Base-by-base conservation (phyloP, 176 grass and related monocot species). In the Dendrocalamus sinicus region DNA sequence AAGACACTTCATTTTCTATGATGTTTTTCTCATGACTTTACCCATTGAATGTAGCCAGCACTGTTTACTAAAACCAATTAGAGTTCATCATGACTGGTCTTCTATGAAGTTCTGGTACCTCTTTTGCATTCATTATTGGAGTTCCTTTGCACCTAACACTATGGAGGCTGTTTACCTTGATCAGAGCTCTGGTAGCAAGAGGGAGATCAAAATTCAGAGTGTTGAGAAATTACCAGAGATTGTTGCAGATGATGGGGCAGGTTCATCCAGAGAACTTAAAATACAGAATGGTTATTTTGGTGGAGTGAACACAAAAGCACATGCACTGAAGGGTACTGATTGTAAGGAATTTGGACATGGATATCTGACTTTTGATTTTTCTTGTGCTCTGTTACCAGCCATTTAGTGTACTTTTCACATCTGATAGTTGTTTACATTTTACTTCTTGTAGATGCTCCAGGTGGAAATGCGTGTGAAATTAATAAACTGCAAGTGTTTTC, bases 181-280 rank as follows among this genome's bases (percentile, higher is more conserved):
- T 61, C 90, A 99, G 97, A 96, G 90, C 82, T 94, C 83, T 70
- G 84, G 82, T 67, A 86, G 83, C 88, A 96, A 96, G 81, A 89
- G 73, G 62, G 92, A 91, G 84, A 79, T 75, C 67, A 92, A 93
- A 88, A 91, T 93, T 85, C 84, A 91, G 88, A 88, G 81, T 88
- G 78, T 76, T 59, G 81, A 91, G 77, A 96, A 92, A 48, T 87
- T 90, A 72, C 70, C 72, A 30, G 85, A 90, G 65, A 80, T 39
- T 72, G 54, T 30, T 86, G 78, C 28, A 90, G 67, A 82, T 87
- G 78, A 85, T 83, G 88, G 67, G 39, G 81, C 76, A 68, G 82
- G 81, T 17, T 67, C 80, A 84, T 93, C 88, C 70, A 90, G 77
- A 85, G 90, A 88, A 65, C 60, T 26, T 59, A 86, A 88, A 92